These are phyloP conservation scores for Melampsora medusae DNA, from an alignment of 1,284 basidiomycete genomes.

Conservation along the genomic window DNA sequence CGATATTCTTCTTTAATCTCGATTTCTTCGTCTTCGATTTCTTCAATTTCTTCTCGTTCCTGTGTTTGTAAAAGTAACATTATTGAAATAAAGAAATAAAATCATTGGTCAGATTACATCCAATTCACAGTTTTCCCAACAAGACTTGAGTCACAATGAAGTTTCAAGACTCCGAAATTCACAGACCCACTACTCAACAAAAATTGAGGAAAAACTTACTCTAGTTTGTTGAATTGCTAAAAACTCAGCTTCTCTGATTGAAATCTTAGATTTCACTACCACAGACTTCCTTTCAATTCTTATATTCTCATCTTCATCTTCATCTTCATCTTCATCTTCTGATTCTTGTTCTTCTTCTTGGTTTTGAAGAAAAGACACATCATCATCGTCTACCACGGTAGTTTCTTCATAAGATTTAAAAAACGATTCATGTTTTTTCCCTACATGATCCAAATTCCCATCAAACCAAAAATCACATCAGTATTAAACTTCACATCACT, in stretches of 20 bases:
- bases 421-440: slow-evolving; percentile 31
- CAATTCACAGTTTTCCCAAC: too few species aligned
- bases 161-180: too few species aligned
- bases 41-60: background rate
- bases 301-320: background rate
- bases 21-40: slow-evolving; percentile 10
- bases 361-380: slow-evolving; percentile 31
- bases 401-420: slow-evolving; percentile 42
- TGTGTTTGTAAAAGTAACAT: background rate
- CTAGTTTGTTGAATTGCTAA: background rate
- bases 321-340: slow-evolving; percentile 18
- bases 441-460: background rate
- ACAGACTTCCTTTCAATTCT: too few species aligned
- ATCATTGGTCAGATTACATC: too few species aligned
- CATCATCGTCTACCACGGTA: slow-evolving; percentile 30
- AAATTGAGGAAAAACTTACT: too few species aligned
- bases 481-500: background rate
- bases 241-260: background rate
- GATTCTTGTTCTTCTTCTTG: slow-evolving; percentile 7
- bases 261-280: background rate
- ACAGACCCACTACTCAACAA: too few species aligned
- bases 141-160: too few species aligned
- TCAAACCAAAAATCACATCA: background rate
- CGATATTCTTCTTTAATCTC: background rate
- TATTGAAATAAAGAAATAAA: background rate